A percentile compares a stretch with the other conserved stretches of the same genome.
phyloP scores from a whole-genome alignment of 148 eudicot genomes.

The Pouteria glomerata region DNA sequence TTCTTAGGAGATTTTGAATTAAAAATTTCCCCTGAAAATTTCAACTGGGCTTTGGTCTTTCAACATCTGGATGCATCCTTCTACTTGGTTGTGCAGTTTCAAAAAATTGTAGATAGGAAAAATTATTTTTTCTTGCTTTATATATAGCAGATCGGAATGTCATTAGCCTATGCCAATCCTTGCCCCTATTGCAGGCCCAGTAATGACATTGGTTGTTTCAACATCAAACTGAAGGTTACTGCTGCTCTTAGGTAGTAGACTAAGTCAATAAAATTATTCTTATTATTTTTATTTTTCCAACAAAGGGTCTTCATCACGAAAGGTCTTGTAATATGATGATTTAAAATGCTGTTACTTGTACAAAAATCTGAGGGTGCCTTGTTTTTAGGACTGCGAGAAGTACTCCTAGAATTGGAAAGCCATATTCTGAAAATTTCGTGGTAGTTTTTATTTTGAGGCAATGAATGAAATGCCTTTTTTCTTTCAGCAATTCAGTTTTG shows the following conservation, averaged over 20 bases:
- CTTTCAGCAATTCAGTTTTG: not conserved
- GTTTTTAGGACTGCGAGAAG: not conserved
- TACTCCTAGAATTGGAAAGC: not conserved
- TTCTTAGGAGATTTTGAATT: not conserved
- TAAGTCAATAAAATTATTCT: no score
- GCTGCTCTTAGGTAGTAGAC: no score
- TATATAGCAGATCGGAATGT: no score
- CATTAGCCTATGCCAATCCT: not conserved
- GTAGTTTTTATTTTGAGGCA: not conserved
- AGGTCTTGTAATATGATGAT: not conserved
- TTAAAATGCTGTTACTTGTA: not conserved
- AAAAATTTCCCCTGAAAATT: not conserved
- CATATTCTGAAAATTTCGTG: not conserved
- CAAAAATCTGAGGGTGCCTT: not conserved
- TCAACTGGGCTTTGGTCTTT: not conserved
- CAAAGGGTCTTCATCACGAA: not conserved
- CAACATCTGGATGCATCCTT: not conserved
- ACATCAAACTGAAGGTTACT: not conserved
- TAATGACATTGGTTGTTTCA: not conserved
- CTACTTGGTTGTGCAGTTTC: not conserved
- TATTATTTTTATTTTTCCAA: not conserved
- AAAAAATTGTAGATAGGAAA: no score
- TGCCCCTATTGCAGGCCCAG: not conserved
- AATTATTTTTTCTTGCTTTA: no score
- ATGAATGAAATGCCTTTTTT: conserved; percentile 14